A percentile compares a stretch with the other conserved stretches of the same genome.
phyloP scores from a whole-genome alignment of 495 filamentous ascomycete genomes.

The Aspergillus hancockii region DNA sequence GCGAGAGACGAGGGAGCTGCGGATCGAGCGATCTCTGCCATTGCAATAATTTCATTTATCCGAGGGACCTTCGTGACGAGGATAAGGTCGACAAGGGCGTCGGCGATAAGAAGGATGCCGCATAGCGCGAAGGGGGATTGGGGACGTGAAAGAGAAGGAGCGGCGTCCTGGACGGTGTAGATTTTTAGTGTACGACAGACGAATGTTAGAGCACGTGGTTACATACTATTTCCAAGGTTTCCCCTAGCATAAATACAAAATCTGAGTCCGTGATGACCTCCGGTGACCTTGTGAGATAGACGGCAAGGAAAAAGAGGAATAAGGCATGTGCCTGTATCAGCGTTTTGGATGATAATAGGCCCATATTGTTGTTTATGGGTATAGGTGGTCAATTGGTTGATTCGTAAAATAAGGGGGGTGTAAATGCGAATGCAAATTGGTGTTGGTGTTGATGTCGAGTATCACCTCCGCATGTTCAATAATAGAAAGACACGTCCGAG shows the following conservation, averaged over 20 bases:
- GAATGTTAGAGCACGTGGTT: slow-evolving; percentile 8
- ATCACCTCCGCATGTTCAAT: not conserved
- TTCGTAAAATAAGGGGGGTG: not conserved
- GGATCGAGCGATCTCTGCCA: slow-evolving; percentile 26
- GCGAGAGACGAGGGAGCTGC: slow-evolving; percentile 15
- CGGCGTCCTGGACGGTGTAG: slow-evolving; percentile 27
- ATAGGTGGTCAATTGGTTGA: not conserved
- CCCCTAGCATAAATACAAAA: slow-evolving; percentile 79
- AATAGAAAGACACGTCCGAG: not conserved
- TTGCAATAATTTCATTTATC: slow-evolving; percentile 40
- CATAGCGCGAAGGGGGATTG: slow-evolving; percentile 70
- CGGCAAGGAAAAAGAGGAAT: slow-evolving; percentile 78
- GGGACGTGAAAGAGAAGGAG: slow-evolving; percentile 60
- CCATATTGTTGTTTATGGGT: slow-evolving; percentile 54
- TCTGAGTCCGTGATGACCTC: slow-evolving; percentile 71
- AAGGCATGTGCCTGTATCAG: slow-evolving; percentile 78
- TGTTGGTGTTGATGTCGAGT: not conserved
- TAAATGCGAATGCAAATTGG: not conserved
- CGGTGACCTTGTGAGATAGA: slow-evolving; percentile 77
- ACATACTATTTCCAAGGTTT: slow-evolving; percentile 76
- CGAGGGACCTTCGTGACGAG: slow-evolving; percentile 57
- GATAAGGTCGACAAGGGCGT: slow-evolving; percentile 72
- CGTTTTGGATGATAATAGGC: slow-evolving; percentile 70
- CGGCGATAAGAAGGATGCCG: slow-evolving; percentile 63
- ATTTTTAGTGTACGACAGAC: not conserved